Evolutionary conservation across 1,139 yeast species (phyloP), one percentile per base, ranked within the genome.

Genomic region (Geotrichum aggregatum): DNA sequence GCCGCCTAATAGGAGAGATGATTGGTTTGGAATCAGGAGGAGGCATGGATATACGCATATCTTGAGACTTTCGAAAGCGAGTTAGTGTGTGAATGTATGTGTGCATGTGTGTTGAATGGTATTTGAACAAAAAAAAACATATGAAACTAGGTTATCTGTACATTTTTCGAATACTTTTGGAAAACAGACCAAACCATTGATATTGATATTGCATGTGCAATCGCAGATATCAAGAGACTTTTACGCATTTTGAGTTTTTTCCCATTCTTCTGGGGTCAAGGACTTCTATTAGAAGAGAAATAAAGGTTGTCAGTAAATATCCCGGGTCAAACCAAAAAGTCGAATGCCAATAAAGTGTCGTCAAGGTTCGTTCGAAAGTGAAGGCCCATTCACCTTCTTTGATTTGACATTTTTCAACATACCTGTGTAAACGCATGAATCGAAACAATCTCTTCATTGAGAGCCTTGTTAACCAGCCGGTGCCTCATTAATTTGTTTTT

Each of bases 381-480:
- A n/a, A n/a, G n/a, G n/a, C n/a, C n/a, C n/a, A n/a, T n/a, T n/a
- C n/a, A n/a, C n/a, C n/a, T n/a, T n/a, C n/a, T n/a, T n/a, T n/a
- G n/a, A n/a, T n/a, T n/a, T n/a, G n/a, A n/a, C n/a, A n/a, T n/a
- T n/a, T n/a, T n/a, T n/a, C n/a, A n/a, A 19, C 88, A 84, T 70
- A 87, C 89, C 64, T 92, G 97, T 0, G 97, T 88, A 67, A 92
- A 94, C 0, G 98, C 98, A 70, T 92, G 98, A 43, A 92, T 89
- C 4, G 76, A 71, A 0, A 87, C 84, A 43, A 92, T 87, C 66
- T 91, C 96, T 16, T 84, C 88, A 63, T 83, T 83, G 56, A 92
- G 75, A 0, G 87, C 82, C 39, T 70, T 75, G 68, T 94, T 92
- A 47, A 94, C 96, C 61, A 89, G 65, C 58, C 98, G 76, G 63